A percentile compares a stretch with the other conserved stretches of the same genome.
These are phyloP conservation scores for Mycosphaerelloides madeirae DNA, from an alignment of 2,329 filamentous ascomycete species.

Conservation along the genomic window DNA sequence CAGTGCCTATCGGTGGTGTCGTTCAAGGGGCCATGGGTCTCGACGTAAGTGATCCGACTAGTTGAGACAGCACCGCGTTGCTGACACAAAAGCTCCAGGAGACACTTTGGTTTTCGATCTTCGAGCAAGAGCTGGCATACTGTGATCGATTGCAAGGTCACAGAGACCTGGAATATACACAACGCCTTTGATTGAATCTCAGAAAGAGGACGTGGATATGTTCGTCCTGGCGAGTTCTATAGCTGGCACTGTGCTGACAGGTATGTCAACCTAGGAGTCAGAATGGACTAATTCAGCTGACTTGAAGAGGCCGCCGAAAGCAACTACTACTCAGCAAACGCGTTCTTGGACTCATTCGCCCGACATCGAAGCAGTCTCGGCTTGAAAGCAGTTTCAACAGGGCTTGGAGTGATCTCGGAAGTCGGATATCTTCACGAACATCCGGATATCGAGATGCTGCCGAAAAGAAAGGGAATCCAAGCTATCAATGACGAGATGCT, in stretches of 20 bases:
- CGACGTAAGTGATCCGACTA: too few relatives aligned
- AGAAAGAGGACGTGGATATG: slow-evolving; percentile 30
- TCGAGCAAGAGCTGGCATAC: slow-evolving; percentile 1
- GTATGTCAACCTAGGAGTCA: too few relatives aligned
- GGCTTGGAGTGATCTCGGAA: slow-evolving; percentile 30
- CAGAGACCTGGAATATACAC: slow-evolving; percentile 42
- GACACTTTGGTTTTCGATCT: slow-evolving; percentile 19
- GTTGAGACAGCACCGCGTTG: too few relatives aligned
- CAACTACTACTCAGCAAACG: slow-evolving; percentile 55
- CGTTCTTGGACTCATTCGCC: slow-evolving; percentile 26
- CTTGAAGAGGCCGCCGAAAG: slow-evolving; percentile 35
- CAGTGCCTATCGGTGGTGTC: slow-evolving; percentile 6
- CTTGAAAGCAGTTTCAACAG: slow-evolving; percentile 23
- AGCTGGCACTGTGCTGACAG: slow-evolving; percentile 50
- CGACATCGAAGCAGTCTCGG: slow-evolving; percentile 24
- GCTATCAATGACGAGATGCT: slow-evolving; percentile 1
- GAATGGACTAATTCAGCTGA: too few relatives aligned
- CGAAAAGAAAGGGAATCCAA: not conserved
- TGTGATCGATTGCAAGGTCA: slow-evolving; percentile 10
- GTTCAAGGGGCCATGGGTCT: slow-evolving; percentile 3
- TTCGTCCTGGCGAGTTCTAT: slow-evolving; percentile 53
- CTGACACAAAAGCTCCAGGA: too few relatives aligned
- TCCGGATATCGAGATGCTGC: not conserved
- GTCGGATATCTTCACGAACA: slow-evolving; percentile 23
- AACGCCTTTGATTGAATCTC: slow-evolving; percentile 24